Conservation (phyloP, 2,329 filamentous ascomycete genomes). For the Aspergillus jensenii region DNA sequence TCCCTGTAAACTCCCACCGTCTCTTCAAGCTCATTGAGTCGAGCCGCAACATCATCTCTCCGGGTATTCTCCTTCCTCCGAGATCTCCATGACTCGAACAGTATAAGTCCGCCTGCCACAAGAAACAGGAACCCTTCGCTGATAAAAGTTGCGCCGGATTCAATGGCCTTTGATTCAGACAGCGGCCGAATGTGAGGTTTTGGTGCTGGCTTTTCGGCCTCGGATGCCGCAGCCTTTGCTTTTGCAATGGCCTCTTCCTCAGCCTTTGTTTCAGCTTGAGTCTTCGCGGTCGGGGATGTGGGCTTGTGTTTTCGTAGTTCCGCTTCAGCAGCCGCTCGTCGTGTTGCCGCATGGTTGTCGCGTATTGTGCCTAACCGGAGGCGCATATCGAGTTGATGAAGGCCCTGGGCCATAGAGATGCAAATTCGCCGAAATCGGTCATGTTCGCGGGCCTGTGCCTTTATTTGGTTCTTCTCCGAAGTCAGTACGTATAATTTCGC, state of each 20-base stretch:
- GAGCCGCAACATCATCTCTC: constrained; percentile 60
- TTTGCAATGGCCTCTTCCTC: constrained; percentile 52
- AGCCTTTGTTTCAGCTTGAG: constrained; percentile 58
- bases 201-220: constrained; percentile 48
- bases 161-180: constrained; percentile 67
- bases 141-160: constrained; percentile 68
- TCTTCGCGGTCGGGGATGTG: constrained; percentile 60
- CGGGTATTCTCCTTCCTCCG: constrained; percentile 61
- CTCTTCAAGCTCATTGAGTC: constrained; percentile 58
- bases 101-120: constrained; percentile 62
- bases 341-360: constrained; percentile 54
- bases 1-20: constrained; percentile 42
- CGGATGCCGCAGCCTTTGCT: constrained; percentile 43
- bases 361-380: constrained; percentile 65
- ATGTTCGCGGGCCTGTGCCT: constrained; percentile 67
- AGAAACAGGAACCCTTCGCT: constrained; percentile 66
- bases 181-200: constrained; percentile 62
- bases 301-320: constrained; percentile 55
- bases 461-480: constrained; percentile 61
- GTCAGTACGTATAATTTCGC: constrained; percentile 25
- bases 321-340: constrained; percentile 51
- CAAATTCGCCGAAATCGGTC: constrained; percentile 63
- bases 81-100: constrained; percentile 63
- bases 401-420: constrained; percentile 61
- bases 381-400: constrained; percentile 68